Base-by-base conservation (phyloP, 2,329 filamentous ascomycete species). In the Sclerotinia spermophila region DNA sequence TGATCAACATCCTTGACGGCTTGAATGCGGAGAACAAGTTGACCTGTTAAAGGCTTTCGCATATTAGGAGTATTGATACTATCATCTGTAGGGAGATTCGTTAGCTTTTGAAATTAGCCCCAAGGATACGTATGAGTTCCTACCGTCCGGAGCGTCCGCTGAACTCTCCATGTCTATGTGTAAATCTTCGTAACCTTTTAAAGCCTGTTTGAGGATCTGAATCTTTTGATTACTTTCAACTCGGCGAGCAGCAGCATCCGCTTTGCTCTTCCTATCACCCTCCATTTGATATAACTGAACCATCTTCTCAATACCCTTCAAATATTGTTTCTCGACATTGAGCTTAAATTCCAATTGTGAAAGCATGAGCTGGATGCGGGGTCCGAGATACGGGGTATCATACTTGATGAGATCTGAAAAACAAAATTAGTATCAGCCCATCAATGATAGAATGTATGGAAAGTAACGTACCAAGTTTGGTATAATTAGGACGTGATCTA, bases 301-400 rank as follows among this genome's bases (percentile, higher is more conserved):
- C 96, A 99, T 98, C 84, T 99, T 99, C 82, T 99, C 96, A 76
- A 99, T 96, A 73, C 96, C 96, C 79, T 97, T 96, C 75, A 98
- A 94, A 82, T 99, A 99, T 82, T 99, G 96, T 80, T 97, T 97
- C 81, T 99, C 96, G 40, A 99, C 96, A 75, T 96, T 97, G 73
- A 99, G 87, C 84, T 99, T 99, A 85, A 99, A 99, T 82, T 98
- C 94, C 74, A 99, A 90, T 81, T 99, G 96, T 62, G 96, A 97
- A 79, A 99, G 85, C 96, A 99, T 99, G 78, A 98, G 92, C 83
- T 99, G 96, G 78, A 99, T 99, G 76, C 96, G 94, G 72, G 96
- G 95, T 45, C 96, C 96, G 73, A 99, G 90, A 80, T 97, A 93
- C 27, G 92, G 92, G 44, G 94, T 97, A 80, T 99, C 96, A 82